These are phyloP conservation scores for Rusavskia elegans DNA, from an alignment of 495 filamentous ascomycete genomes.

Conservation along the genomic window DNA sequence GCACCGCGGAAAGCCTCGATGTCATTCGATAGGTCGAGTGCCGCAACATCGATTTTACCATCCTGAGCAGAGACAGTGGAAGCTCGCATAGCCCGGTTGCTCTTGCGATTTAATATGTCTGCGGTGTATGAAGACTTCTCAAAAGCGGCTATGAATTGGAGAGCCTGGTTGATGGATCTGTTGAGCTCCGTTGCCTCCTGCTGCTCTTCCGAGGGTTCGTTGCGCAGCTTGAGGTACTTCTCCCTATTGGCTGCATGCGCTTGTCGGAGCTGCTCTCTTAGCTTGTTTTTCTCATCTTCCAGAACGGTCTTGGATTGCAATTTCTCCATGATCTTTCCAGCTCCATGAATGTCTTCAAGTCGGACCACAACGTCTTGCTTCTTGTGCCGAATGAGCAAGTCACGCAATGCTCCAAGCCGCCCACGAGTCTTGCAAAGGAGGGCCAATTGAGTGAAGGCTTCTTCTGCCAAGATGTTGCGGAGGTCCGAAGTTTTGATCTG, in stretches of 20 bases:
- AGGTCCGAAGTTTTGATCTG: conserved; percentile 1
- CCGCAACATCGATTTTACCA: conserved; percentile 4
- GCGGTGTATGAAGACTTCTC: conserved; percentile 11
- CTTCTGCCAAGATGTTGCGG: conserved; percentile 1
- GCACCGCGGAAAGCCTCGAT: conserved; percentile 14
- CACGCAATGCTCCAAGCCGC: conserved; percentile 1
- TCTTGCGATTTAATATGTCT: conserved; percentile 16
- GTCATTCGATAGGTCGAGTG: conserved; percentile 4
- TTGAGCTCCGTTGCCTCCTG: conserved; percentile 9
- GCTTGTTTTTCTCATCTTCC: background rate
- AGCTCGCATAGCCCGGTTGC: conserved; percentile 15
- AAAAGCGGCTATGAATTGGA: conserved; percentile 10
- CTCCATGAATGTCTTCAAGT: conserved; percentile 8
- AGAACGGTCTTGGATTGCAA: background rate
- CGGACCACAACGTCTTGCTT: conserved; percentile 3
- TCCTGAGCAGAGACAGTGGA: conserved; percentile 13
- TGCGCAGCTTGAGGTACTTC: background rate
- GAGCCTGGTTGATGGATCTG: conserved; percentile 13
- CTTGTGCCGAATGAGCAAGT: conserved; percentile 6
- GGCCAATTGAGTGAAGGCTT: conserved; percentile 5
- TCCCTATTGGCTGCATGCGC: conserved; percentile 6
- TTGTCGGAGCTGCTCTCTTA: conserved; percentile 4
- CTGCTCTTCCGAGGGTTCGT: conserved; percentile 4
- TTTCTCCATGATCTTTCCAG: conserved; percentile 3
- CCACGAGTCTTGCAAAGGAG: conserved; percentile 6